These are phyloP conservation scores for Chalciporus piperatus DNA, from an alignment of 768 basidiomycete species.

Conservation along the genomic window DNA sequence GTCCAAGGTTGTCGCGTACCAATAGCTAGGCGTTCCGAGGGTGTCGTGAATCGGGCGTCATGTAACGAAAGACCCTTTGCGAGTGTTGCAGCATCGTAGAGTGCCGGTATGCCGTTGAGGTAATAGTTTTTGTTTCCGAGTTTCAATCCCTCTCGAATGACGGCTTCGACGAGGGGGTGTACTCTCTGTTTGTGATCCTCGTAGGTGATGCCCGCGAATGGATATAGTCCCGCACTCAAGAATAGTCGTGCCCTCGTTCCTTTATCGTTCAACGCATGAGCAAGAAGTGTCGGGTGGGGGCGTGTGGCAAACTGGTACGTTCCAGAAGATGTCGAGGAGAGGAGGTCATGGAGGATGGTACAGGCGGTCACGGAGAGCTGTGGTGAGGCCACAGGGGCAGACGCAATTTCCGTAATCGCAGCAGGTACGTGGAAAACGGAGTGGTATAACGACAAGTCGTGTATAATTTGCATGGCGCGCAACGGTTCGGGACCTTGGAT, in stretches of 20 bases:
- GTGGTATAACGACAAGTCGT: conserved; percentile 66
- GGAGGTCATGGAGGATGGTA: conserved; percentile 53
- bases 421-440: conserved; percentile 61
- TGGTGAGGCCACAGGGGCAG: conserved; percentile 39
- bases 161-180: conserved; percentile 58
- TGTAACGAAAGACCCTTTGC: conserved; percentile 34
- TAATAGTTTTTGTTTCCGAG: conserved; percentile 76
- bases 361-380: conserved; percentile 52
- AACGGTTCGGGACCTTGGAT: conserved; percentile 69
- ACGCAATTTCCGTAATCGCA: conserved; percentile 42
- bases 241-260: conserved; percentile 60
- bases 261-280: conserved; percentile 21
- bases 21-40: conserved; percentile 55
- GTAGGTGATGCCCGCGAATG: conserved; percentile 61
- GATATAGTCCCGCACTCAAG: conserved; percentile 73
- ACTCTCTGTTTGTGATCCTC: conserved; percentile 62
- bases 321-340: conserved; percentile 26
- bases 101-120: conserved; percentile 67
- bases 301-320: conserved; percentile 12
- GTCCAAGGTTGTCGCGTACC: conserved; percentile 37
- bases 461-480: conserved; percentile 70
- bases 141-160: conserved; percentile 82
- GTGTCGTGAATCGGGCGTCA: conserved; percentile 33
- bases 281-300: conserved; percentile 41
- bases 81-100: conserved; percentile 53